Evolutionary conservation across 2,329 filamentous ascomycete genomes (phyloP), one percentile per base, ranked within the genome.

Genomic region (Pezicula radicicola): DNA sequence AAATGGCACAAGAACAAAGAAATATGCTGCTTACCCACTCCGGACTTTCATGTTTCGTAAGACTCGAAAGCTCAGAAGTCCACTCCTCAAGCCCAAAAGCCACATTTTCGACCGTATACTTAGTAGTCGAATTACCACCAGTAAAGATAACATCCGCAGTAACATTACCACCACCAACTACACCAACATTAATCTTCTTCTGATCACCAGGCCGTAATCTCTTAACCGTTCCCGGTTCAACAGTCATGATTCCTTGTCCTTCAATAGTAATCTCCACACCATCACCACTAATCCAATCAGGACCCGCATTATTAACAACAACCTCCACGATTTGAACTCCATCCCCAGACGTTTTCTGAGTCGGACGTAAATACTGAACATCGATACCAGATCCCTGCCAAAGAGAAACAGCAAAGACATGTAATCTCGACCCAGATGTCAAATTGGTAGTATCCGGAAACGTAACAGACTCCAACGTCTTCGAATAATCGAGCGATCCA

Each of bases 151-250:
- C 60, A 9, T 61, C 58, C 5, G 60, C 56, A 0, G 60, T 47
- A 1, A 60, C 59, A 37, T 55, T 60, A 0, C 60, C 63, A 4
- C 56, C 55, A 2, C 69, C 65, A n/a, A 60, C 60, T 4, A 73
- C 68, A 0, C 70, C 71, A 13, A 75, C 57, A 18, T 66, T 60
- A 0, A 72, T 63, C 16, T 65, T 60, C 46, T 72, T 72, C 52
- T 75, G 73, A 50, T 76, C 73, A 1, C 73, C 73, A 0, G 74
- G 72, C 27, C 72, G 71, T 8, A 76, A 60, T 5, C 74, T 62
- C 54, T 69, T 72, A 27, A 75, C 51, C n/a, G 56, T 53, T 0
- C 66, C 70, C 0, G 64, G 53, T 25, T 76, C 71, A 7, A 75
- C 72, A 1, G 73, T 71, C 39, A 66, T 70, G 59, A 83, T 76